Evolutionary conservation across 257 asterid species (phyloP).

Genomic region (Primulina eburnea): DNA sequence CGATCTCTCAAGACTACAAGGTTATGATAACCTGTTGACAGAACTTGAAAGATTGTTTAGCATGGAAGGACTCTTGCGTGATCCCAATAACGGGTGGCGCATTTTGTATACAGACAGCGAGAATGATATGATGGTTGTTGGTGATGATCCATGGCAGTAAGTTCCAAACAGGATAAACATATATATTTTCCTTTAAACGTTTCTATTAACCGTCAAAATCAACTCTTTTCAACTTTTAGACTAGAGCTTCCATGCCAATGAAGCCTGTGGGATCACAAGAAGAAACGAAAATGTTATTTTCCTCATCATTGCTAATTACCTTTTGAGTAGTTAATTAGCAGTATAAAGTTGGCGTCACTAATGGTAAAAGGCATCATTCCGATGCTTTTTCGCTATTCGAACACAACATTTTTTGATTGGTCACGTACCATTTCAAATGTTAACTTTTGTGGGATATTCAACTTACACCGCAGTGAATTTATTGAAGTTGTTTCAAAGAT

Average conservation of each 20-base stretch:
- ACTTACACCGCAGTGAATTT: slow-evolving; percentile 62
- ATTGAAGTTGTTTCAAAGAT: slow-evolving; percentile 77
- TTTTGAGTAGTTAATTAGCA: not conserved
- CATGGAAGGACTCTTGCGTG: slow-evolving; percentile 84
- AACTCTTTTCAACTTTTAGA: not conserved
- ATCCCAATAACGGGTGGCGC: slow-evolving; percentile 86
- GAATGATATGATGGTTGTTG: slow-evolving; percentile 96
- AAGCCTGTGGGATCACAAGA: not conserved
- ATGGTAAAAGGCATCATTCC: not conserved
- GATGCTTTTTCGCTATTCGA: not conserved
- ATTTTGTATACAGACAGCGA: slow-evolving; percentile 89
- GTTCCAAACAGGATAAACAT: slow-evolving; percentile 28
- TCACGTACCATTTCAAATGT: not conserved
- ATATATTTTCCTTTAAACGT: not conserved
- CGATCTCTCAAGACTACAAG: slow-evolving; percentile 68
- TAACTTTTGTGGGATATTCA: slow-evolving; percentile 8
- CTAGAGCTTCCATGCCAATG: not conserved
- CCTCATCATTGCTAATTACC: not conserved
- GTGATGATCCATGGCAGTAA: slow-evolving; percentile 99
- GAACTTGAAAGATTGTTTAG: slow-evolving; percentile 80
- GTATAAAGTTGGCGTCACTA: not conserved
- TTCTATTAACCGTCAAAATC: not conserved
- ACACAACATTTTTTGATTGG: not conserved
- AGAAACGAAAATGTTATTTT: not conserved
- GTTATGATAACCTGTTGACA: slow-evolving; percentile 60